These are phyloP conservation scores for Apostasia ramifera DNA, from an alignment of 106 monocot species.

Conservation along the genomic window DNA sequence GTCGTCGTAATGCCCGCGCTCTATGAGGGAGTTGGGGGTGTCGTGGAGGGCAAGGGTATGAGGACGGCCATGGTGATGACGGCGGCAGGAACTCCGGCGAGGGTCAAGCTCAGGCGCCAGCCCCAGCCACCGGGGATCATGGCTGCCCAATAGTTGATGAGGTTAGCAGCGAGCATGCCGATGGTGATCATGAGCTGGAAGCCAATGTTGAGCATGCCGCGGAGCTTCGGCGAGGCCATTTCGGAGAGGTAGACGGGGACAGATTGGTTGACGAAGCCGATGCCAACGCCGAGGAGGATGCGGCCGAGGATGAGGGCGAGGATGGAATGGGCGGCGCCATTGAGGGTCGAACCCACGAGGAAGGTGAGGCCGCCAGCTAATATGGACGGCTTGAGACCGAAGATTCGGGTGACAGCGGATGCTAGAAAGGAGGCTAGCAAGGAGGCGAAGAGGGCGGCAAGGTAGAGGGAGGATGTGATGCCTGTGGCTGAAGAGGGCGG, in stretches of 20 bases:
- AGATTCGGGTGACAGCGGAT: not conserved
- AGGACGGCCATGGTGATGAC: conserved; percentile 1
- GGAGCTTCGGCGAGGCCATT: not conserved
- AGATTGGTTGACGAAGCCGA: conserved; percentile 1
- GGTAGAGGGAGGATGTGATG: not conserved
- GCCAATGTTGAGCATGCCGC: conserved; percentile 2
- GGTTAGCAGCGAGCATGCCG: conserved; percentile 1
- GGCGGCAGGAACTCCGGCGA: conserved; percentile 1
- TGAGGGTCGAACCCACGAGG: not conserved
- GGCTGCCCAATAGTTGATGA: conserved; percentile 7
- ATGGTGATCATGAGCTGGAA: conserved; percentile 11
- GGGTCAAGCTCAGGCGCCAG: not conserved
- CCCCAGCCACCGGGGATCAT: conserved; percentile 1
- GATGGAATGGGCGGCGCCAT: not conserved
- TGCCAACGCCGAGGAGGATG: not conserved
- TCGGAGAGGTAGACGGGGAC: conserved; percentile 1
- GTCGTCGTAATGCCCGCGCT: conserved; percentile 2
- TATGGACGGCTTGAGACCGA: conserved; percentile 1
- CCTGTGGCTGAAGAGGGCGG: too few relatives aligned
- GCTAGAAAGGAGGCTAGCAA: not conserved
- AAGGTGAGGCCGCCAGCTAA: not conserved
- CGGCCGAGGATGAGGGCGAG: not conserved
- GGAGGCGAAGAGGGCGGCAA: not conserved
- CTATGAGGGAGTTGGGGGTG: conserved; percentile 9
- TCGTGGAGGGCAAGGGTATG: not conserved